A percentile compares a stretch with the other conserved stretches of the same genome.
Conservation (phyloP, 345 rosid species). For the Firmiana major region DNA sequence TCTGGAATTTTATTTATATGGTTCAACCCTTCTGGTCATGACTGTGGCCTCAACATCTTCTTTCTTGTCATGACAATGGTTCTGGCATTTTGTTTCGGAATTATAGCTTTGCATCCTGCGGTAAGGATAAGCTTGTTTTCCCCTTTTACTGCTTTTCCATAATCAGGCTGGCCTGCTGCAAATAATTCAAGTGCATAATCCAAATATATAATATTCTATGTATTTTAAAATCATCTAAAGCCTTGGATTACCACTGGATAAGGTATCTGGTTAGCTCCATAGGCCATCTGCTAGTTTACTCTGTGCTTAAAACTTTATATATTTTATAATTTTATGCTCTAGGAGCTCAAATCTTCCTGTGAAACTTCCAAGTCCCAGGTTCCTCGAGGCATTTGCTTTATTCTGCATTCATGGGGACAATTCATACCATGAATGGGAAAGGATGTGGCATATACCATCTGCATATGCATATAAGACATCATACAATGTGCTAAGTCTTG, state of each 20-base stretch:
- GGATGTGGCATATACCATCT: background rate
- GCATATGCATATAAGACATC: background rate
- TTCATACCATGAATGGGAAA: background rate
- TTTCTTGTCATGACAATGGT: slow-evolving; percentile 87
- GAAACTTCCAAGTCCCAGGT: background rate
- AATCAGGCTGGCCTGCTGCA: background rate
- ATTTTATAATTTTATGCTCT: background rate
- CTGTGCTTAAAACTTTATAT: background rate
- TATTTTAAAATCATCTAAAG: background rate
- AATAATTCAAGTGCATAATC: background rate
- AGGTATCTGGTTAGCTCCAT: background rate
- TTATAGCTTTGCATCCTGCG: slow-evolving; percentile 82
- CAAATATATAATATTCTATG: background rate
- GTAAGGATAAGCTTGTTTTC: slow-evolving; percentile 37
- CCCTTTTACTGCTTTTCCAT: slow-evolving; percentile 3
- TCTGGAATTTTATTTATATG: slow-evolving; percentile 89
- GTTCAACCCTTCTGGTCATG: slow-evolving; percentile 96
- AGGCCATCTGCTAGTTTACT: slow-evolving; percentile 6
- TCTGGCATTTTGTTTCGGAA: slow-evolving; percentile 65
- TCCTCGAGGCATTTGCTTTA: background rate
- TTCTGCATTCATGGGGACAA: background rate
- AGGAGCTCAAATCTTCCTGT: slow-evolving; percentile 1
- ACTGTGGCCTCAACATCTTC: slow-evolving; percentile 90
- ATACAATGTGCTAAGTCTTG: background rate
- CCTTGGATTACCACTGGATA: background rate